A percentile compares a stretch with the other conserved stretches of the same genome.
Conservation (phyloP, 2,329 filamentous ascomycete species). For the Teratosphaeriaceae sp. region DNA sequence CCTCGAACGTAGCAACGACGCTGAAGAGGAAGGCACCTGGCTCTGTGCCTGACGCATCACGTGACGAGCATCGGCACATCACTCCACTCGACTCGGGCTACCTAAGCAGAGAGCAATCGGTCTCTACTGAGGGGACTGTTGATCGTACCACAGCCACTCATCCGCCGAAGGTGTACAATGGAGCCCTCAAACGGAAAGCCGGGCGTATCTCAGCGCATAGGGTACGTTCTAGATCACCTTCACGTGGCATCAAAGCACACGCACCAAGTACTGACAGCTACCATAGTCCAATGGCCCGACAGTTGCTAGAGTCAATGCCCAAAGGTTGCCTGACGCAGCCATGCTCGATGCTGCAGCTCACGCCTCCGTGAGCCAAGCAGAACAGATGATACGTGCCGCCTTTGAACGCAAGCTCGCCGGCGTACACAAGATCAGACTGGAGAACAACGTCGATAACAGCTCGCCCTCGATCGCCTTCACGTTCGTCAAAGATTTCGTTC, state of each 20-base stretch:
- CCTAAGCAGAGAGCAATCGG: constrained; percentile 6
- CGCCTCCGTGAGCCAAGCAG: constrained; percentile 27
- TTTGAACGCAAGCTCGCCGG: constrained; percentile 28
- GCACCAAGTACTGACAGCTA: constrained; percentile 8
- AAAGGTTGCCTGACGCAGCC: constrained; percentile 27
- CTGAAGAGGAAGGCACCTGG: constrained; percentile 11
- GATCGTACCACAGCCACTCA: too few species aligned
- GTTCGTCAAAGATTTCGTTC: constrained; percentile 59
- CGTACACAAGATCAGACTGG: constrained; percentile 26
- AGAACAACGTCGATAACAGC: constrained; percentile 53
- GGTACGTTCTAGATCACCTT: constrained; percentile 16
- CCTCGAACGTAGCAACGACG: not conserved
- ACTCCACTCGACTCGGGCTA: constrained; percentile 1
- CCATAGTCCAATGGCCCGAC: constrained; percentile 9
- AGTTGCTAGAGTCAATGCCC: constrained; percentile 26
- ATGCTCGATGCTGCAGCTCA: constrained; percentile 29
- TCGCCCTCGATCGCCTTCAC: constrained; percentile 56
- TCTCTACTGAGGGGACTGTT: constrained; percentile 4
- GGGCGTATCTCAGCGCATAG: constrained; percentile 31
- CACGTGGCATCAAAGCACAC: too few species aligned
- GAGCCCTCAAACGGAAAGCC: constrained; percentile 30
- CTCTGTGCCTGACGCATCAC: too few species aligned
- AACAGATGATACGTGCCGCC: constrained; percentile 31
- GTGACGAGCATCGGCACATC: too few species aligned
- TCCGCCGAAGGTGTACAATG: constrained; percentile 33